Evolutionary conservation across 2,329 filamentous ascomycete genomes (phyloP).

Genomic region (Ramularia endophylla): DNA sequence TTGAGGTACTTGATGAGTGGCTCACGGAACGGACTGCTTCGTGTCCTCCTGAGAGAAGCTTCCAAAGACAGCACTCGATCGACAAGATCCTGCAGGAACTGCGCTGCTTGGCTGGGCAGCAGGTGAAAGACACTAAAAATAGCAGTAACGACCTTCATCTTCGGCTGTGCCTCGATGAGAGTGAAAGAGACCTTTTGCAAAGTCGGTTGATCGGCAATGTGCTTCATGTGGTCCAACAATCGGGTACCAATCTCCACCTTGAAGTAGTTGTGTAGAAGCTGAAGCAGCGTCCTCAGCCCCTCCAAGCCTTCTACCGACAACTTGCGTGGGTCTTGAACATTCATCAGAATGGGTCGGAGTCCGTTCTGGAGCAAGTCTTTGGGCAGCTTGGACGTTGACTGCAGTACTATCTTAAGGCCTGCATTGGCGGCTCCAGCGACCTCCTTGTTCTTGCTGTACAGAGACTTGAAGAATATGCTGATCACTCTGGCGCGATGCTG

Average conservation of each 20-base stretch:
- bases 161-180: slow-evolving; percentile 83
- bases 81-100: slow-evolving; percentile 85
- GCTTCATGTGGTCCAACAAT: slow-evolving; percentile 88
- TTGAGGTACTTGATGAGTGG: slow-evolving; percentile 92
- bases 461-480: slow-evolving; percentile 92
- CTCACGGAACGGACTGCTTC: slow-evolving; percentile 83
- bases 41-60: slow-evolving; percentile 74
- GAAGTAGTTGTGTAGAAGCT: slow-evolving; percentile 94
- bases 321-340: slow-evolving; percentile 87
- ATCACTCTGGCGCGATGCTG: slow-evolving; percentile 62
- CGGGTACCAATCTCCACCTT: slow-evolving; percentile 96
- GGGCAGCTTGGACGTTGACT: slow-evolving; percentile 82
- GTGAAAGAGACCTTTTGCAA: slow-evolving; percentile 91
- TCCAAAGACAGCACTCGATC: slow-evolving; percentile 88
- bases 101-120: slow-evolving; percentile 81
- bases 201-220: slow-evolving; percentile 72
- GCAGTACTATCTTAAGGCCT: slow-evolving; percentile 79
- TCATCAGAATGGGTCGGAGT: slow-evolving; percentile 89
- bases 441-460: slow-evolving; percentile 87
- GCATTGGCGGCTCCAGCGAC: slow-evolving; percentile 93
- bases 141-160: slow-evolving; percentile 91
- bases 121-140: slow-evolving; percentile 97
- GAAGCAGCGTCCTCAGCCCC: slow-evolving; percentile 81
- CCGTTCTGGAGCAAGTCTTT: slow-evolving; percentile 95
- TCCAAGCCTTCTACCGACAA: slow-evolving; percentile 85